Base-by-base conservation (phyloP, 495 filamentous ascomycete genomes). In the Penicillium silybi region DNA sequence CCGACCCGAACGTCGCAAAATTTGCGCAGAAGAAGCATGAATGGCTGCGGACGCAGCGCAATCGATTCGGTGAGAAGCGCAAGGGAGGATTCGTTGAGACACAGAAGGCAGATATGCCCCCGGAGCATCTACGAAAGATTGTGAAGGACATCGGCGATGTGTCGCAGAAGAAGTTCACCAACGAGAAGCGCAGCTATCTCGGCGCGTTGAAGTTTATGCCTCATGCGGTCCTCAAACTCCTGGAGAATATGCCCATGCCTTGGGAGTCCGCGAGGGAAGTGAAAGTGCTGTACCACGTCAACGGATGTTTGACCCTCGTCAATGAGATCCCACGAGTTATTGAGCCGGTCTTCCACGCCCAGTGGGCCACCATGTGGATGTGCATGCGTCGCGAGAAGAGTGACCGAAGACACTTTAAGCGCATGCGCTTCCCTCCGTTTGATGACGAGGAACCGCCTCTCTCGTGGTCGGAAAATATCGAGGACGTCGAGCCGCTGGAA, bases 221-320 rank as follows among this genome's bases (percentile, higher is more conserved):
- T 1, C 95, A 99, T 66, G 95, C 95, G n/a, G 95, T 99, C 9
- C 70, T 99, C 74, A 99, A 99, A 77, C 82, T 99, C 17, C 63
- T 99, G 50, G 95, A 99, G 78, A 99, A 99, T 65, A 99, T 99
- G 95, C 95, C 95, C 8, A 99, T 99, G 95, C 95, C 95, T 7
- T 99, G 95, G 95, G 95, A 99, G 75, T 89, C 89, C 26, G 82
- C 90, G 6, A 80, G 91, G 45, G 92, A 99, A 62, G 95, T 99
- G 44, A 96, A 96, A 70, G 95, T 99, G 11, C 75, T 99, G 7
- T 99, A 99, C 70, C 95, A 99, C 66, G 90, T 97, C 54, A 99
- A 97, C 59, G 95, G 95, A 10, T 97, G 95, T 63, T 73, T 99
- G 60, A 99, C 95, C 16, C 73, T 99, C 50, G 95, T 99, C 48